Evolutionary conservation across 2,329 filamentous ascomycete species (phyloP), one percentile per base, ranked within the genome.

Genomic region (Colletotrichum cuscutae): DNA sequence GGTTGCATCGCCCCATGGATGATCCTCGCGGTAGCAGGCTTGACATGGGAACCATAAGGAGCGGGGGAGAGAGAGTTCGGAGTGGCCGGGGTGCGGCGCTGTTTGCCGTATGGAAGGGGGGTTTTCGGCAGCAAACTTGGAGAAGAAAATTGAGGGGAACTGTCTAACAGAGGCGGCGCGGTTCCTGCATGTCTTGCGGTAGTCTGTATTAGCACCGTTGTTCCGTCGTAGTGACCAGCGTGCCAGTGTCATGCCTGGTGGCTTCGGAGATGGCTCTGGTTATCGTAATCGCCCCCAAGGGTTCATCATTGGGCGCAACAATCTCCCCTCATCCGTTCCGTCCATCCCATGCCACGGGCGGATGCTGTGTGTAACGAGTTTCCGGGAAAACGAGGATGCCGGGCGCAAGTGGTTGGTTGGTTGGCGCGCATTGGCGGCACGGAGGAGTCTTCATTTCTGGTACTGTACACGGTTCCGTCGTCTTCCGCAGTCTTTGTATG

Each of bases 101-200:
- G 30, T 63, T 63, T 62, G 57, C 68, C 56, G 66, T 59, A 37
- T 56, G 32, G 52, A 62, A 62, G 69, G 60, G 22, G 24, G 22
- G 24, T 65, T 65, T 13, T 37, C 26, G 28, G 54, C n/a, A 28
- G 49, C 19, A 70, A 49, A 60, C 46, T 72, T 70, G 60, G 66
- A 65, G 66, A 49, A 46, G 37, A 64, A 59, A 59, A 37, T 56
- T 70, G 66, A 72, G 65, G 66, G 66, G 70, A 56, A 61, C 19
- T 19, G 35, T 53, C 42, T 49, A 49, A 49, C 26, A 35, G 46
- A 22, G n/a, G 60, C 56, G 37, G 62, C 56, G 57, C 49, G 61
- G 71, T 73, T 73, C 68, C 68, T 72, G 68, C 71, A 62, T 73
- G 58, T 64, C 32, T 56, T 49, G 35, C 26, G 35, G 58, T 57